A percentile compares a stretch with the other conserved stretches of the same genome.
Evolutionary conservation across 176 grass and related monocot species (phyloP).

Genomic region (Musa itinerans): DNA sequence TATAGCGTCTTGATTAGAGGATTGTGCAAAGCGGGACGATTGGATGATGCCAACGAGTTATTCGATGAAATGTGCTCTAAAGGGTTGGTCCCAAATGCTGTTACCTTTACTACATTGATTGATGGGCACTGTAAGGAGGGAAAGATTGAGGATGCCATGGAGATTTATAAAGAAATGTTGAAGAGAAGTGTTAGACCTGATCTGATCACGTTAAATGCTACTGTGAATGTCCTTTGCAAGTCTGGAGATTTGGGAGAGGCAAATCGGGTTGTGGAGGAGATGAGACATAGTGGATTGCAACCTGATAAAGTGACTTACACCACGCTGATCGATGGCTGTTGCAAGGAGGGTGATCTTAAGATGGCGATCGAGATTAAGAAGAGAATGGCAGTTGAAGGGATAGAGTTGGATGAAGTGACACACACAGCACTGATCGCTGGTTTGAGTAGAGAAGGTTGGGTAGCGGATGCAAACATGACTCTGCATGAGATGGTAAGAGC

Average conservation of each 20-base stretch:
- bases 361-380: constrained; percentile 41
- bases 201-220: constrained; percentile 43
- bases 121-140: constrained; percentile 51
- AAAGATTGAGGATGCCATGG: constrained; percentile 17
- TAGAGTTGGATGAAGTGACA: constrained; percentile 59
- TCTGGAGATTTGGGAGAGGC: constrained; percentile 44
- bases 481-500: constrained; percentile 52
- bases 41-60: constrained; percentile 30
- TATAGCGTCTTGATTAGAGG: constrained; percentile 43
- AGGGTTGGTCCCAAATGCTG: constrained; percentile 35
- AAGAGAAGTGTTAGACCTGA: constrained; percentile 26
- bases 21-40: constrained; percentile 27
- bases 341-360: constrained; percentile 53
- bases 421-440: constrained; percentile 61
- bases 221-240: constrained; percentile 45
- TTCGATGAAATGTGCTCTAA: constrained; percentile 36
- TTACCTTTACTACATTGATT: constrained; percentile 55
- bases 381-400: constrained; percentile 37
- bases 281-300: constrained; percentile 29
- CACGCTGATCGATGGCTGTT: constrained; percentile 56
- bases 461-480: constrained; percentile 33
- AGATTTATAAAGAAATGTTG: constrained; percentile 39
- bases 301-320: constrained; percentile 65
- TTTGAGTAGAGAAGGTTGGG: constrained; percentile 38
- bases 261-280: constrained; percentile 36